Evolutionary conservation across 2,329 filamentous ascomycete species (phyloP), one percentile per base, ranked within the genome.

Genomic region (Ophiostoma sp.): DNA sequence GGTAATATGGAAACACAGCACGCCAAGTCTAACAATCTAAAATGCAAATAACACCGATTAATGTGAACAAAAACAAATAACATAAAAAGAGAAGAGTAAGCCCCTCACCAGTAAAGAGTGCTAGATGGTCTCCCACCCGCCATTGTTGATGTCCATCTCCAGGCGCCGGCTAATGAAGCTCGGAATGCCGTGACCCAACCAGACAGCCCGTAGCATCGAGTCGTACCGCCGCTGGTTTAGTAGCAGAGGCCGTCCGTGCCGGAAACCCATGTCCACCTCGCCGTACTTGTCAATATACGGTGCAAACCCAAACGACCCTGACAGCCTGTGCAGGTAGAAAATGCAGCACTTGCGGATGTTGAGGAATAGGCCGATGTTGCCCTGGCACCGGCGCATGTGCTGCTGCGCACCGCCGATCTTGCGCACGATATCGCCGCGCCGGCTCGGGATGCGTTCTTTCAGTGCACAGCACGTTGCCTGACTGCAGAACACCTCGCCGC

Each of bases 251-350:
- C 96, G 89, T 72, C 92, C 91, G 73, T 95, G 90, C 72, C 92
- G 87, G 48, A 99, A 84, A 60, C 94, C 94, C n/a, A 92, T 88
- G 79, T 99, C 95, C 4, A 93, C 91, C 83, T 99, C 95, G 74
- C 96, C 96, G 78, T 97, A 96, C 77, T 92, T 91, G 79, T 99
- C 95, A 73, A 98, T 90, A 79, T 98, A 99, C 0, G 95, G 95
- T 4, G 95, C 94, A 60, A 90, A 86, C 73, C 90, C 89, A 82
- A 91, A 99, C 35, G 91, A 93, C 54, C 95, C 95, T 66, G 91
- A 91, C 41, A 85, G 83, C 72, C 90, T 88, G 80, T 97, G 93
- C 70, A 96, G 83, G 79, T 96, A 96, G 72, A 96, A 87, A 57
- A 96, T 89, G 75, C 90, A 92, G 81, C 96, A 98, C 82, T 98